Evolutionary conservation across 768 basidiomycete species (phyloP).

Genomic region (Termitomyces sp.): DNA sequence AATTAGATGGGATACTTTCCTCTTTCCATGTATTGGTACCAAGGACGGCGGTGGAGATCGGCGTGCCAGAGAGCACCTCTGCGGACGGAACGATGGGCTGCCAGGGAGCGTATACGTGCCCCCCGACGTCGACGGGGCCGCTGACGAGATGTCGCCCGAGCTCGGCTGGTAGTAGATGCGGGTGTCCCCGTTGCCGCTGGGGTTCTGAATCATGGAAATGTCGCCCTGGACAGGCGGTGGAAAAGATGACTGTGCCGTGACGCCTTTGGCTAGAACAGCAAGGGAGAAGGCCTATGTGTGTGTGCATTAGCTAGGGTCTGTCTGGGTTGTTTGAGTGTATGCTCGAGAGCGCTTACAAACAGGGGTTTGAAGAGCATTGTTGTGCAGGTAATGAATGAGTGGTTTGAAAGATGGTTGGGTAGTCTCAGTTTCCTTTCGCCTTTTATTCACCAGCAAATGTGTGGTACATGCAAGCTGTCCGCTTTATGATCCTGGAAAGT

Average conservation of each 20-base stretch:
- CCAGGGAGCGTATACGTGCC: not conserved
- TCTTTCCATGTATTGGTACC: not conserved
- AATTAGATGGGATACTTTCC: not conserved
- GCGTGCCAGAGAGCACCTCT: not conserved
- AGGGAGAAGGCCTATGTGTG: not conserved
- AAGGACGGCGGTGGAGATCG: not conserved
- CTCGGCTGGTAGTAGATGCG: not conserved
- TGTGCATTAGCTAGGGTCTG: too few species aligned
- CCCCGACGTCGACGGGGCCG: not conserved
- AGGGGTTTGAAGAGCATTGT: not conserved
- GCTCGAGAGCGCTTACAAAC: not conserved
- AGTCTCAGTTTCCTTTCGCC: not conserved
- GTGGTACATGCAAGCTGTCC: not conserved
- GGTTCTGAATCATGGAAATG: not conserved
- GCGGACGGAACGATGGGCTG: not conserved
- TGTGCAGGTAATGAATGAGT: not conserved
- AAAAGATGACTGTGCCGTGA: not conserved
- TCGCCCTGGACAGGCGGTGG: not conserved
- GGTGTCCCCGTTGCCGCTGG: not conserved
- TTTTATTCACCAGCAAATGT: not conserved
- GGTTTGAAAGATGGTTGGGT: not conserved
- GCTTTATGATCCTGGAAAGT: not conserved
- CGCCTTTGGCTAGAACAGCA: not conserved
- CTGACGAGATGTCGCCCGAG: not conserved
- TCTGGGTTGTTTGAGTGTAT: not conserved